Evolutionary conservation across 805 yeast genomes (phyloP).

Genomic region (Saccharomycopsis selenospora): DNA sequence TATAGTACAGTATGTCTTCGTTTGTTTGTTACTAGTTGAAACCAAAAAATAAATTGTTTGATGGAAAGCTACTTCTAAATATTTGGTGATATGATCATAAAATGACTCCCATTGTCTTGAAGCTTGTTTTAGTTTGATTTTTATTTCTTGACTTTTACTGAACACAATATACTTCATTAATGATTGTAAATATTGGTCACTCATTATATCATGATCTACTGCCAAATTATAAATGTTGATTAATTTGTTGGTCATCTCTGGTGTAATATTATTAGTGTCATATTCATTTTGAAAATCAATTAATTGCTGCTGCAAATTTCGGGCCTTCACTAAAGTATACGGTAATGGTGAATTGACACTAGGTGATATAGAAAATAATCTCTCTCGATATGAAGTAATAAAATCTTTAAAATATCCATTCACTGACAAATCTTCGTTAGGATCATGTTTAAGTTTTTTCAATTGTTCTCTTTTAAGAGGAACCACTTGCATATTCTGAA

Average conservation of each 20-base stretch:
- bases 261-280: neutral
- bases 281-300: constrained; percentile 22
- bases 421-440: neutral
- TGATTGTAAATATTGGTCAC: neutral
- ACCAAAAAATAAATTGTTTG: constrained; percentile 73
- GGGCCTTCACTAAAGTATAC: constrained; percentile 44
- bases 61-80: constrained; percentile 65
- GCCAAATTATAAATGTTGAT: neutral
- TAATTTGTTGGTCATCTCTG: neutral
- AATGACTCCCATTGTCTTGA: constrained; percentile 64
- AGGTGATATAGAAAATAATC: constrained; percentile 77
- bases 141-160: constrained; percentile 21
- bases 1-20: constrained; percentile 88
- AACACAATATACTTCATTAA: constrained; percentile 21
- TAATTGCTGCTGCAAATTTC: constrained; percentile 42
- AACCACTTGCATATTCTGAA: constrained; percentile 29
- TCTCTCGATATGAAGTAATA: constrained; percentile 34
- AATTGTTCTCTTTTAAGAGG: constrained; percentile 9
- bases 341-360: constrained; percentile 73
- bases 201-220: neutral
- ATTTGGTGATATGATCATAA: constrained; percentile 42
- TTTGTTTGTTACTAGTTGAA: constrained; percentile 73
- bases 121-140: constrained; percentile 27
- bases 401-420: constrained; percentile 32
- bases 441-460: constrained; percentile 13